Conservation (phyloP, 106 monocot species). For the Iris macrosiphon region DNA sequence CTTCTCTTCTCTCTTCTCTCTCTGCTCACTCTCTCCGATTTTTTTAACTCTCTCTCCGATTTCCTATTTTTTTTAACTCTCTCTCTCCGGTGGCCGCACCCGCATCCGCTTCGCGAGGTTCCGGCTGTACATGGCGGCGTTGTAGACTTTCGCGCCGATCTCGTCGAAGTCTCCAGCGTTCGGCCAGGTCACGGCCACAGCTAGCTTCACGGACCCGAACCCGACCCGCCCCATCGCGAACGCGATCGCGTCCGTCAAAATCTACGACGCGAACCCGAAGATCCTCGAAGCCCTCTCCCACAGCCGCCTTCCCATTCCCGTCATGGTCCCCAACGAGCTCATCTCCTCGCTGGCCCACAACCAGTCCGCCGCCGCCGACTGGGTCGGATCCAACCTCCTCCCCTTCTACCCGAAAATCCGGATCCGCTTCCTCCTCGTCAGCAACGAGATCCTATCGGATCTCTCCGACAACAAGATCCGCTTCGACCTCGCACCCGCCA, state of each 20-base stretch:
- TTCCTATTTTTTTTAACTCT: no score
- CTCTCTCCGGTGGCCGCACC: constrained; percentile 12
- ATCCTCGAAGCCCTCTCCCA: constrained; percentile 61
- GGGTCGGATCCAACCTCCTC: constrained; percentile 59
- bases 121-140: constrained; percentile 70
- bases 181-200: constrained; percentile 87
- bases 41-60: no score
- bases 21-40: no score
- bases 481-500: constrained; percentile 68
- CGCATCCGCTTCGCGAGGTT: constrained; percentile 54
- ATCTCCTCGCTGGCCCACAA: constrained; percentile 67
- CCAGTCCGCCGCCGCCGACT: constrained; percentile 43
- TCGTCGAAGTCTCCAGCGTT: constrained; percentile 71
- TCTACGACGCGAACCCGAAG: constrained; percentile 79
- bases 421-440: constrained; percentile 86
- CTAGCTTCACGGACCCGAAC: constrained; percentile 36
- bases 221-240: constrained; percentile 59
- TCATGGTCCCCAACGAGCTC: constrained; percentile 87
- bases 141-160: constrained; percentile 60
- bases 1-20: no score
- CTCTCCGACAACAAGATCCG: constrained; percentile 45
- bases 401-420: constrained; percentile 40
- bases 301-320: constrained; percentile 45
- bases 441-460: constrained; percentile 90
- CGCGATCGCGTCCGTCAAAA: constrained; percentile 70